A percentile compares a stretch with the other conserved stretches of the same genome.
Evolutionary conservation across 352 stramenopile species (phyloP).

Genomic region (Phytophthora foliorum): DNA sequence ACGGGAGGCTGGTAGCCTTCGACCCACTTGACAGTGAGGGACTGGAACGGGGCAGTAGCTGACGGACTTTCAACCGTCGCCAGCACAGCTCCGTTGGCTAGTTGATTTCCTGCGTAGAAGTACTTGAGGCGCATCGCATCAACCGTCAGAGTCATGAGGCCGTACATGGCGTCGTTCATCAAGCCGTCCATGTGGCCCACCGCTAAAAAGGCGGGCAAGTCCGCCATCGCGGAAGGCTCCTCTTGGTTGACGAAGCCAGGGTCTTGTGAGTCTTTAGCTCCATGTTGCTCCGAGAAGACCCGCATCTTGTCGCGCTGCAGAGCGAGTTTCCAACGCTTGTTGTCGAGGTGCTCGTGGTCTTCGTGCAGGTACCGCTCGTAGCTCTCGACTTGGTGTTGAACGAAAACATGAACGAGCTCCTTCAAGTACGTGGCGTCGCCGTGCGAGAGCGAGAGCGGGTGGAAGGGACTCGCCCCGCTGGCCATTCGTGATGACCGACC

Average conservation of each 20-base stretch:
- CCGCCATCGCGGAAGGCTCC: constrained; percentile 18
- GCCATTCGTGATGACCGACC: constrained; percentile 18
- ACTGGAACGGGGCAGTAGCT: constrained; percentile 50
- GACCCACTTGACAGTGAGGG: constrained; percentile 62
- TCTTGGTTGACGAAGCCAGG: constrained; percentile 16
- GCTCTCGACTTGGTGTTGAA: constrained; percentile 32
- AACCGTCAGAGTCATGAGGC: constrained; percentile 43
- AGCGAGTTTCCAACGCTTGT: constrained; percentile 41
- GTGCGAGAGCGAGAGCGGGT: constrained; percentile 31
- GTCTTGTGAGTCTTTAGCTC: constrained; percentile 6
- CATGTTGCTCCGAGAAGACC: constrained; percentile 38
- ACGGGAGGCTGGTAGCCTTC: constrained; percentile 35
- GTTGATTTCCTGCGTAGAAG: constrained; percentile 45
- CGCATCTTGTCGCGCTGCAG: constrained; percentile 36
- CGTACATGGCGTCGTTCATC: constrained; percentile 56
- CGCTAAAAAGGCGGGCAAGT: constrained; percentile 31
- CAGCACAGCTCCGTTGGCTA: constrained; percentile 51
- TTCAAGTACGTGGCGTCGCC: constrained; percentile 37
- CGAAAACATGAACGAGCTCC: constrained; percentile 40
- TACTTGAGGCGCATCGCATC: constrained; percentile 55
- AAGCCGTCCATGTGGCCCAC: constrained; percentile 40
- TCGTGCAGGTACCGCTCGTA: constrained; percentile 46
- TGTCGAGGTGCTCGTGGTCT: constrained; percentile 36
- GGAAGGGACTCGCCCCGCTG: constrained; percentile 38
- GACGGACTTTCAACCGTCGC: constrained; percentile 46